These are phyloP conservation scores for Penstemon davidsonii DNA, from an alignment of 257 asterid genomes.

Conservation along the genomic window DNA sequence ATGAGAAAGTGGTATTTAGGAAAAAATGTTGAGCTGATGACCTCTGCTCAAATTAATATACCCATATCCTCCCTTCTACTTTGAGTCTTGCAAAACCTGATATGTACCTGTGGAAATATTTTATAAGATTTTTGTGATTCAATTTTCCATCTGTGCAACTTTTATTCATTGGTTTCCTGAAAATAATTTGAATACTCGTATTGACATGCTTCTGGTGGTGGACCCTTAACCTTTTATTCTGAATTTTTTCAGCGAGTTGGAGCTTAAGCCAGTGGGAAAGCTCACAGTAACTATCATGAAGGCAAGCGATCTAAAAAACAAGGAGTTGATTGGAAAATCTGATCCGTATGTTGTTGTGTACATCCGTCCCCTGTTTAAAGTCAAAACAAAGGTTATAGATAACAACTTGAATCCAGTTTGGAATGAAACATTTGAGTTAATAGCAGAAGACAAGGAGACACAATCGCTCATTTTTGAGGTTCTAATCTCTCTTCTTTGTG, in stretches of 20 bases:
- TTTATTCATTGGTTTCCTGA: not conserved
- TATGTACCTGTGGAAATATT: conserved; percentile 3
- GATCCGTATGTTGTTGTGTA: conserved; percentile 81
- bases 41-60: not conserved
- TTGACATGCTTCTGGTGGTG: conserved; percentile 1
- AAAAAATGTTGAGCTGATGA: conserved; percentile 10
- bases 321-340: conserved; percentile 93
- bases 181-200: not conserved
- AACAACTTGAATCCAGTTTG: conserved; percentile 94
- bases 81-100: not conserved
- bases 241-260: conserved; percentile 74
- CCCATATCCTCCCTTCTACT: conserved; percentile 11
- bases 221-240: conserved; percentile 19
- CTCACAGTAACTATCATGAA: conserved; percentile 57
- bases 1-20: not conserved
- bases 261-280: conserved; percentile 96
- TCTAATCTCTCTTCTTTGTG: conserved; percentile 26
- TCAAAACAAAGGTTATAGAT: conserved; percentile 83
- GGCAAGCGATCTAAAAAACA: conserved; percentile 85
- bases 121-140: conserved; percentile 10
- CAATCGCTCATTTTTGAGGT: conserved; percentile 86
- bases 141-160: not conserved
- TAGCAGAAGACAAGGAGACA: conserved; percentile 98
- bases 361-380: conserved; percentile 90
- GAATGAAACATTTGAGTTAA: conserved; percentile 73